A percentile compares a stretch with the other conserved stretches of the same genome.
phyloP scores from a whole-genome alignment of 371 early-diverging fungal species.

The Coemansia sp. region DNA sequence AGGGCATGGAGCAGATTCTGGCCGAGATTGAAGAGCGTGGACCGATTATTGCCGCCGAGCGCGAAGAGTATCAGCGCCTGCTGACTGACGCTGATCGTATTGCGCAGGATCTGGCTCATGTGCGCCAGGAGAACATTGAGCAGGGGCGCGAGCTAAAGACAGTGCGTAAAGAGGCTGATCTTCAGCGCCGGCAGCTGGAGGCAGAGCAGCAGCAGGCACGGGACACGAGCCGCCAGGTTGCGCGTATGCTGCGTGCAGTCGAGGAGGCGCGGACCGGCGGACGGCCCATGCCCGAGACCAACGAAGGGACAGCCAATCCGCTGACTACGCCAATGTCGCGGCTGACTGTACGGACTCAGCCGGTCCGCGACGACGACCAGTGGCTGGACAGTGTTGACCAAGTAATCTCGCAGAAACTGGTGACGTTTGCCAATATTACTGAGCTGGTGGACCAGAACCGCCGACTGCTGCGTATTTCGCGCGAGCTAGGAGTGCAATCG shows the following conservation, averaged over 20 bases:
- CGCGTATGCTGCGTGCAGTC: conserved; percentile 51
- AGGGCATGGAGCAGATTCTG: conserved; percentile 60
- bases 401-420: conserved; percentile 57
- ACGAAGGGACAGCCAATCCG: conserved; percentile 1
- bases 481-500: conserved; percentile 54
- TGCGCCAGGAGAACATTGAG: conserved; percentile 22
- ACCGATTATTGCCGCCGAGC: conserved; percentile 54
- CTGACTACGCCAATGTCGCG: conserved; percentile 14
- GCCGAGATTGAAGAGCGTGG: conserved; percentile 59
- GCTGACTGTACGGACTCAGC: background rate
- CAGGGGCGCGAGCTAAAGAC: conserved; percentile 13
- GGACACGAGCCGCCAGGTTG: conserved; percentile 58
- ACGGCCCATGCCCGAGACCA: conserved; percentile 26
- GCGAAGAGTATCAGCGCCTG: conserved; percentile 49
- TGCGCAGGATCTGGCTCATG: conserved; percentile 45
- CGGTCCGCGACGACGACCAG: conserved; percentile 20
- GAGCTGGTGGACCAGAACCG: conserved; percentile 62
- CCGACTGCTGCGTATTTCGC: conserved; percentile 57
- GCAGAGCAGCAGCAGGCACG: conserved; percentile 55
- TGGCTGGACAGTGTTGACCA: conserved; percentile 42
- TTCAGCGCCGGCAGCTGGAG: conserved; percentile 33
- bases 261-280: conserved; percentile 43
- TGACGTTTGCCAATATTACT: conserved; percentile 56
- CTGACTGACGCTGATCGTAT: conserved; percentile 53
- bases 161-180: conserved; percentile 28